These are phyloP conservation scores for Cryptococcus sp. DNA, from an alignment of 1,284 basidiomycete species.

Conservation along the genomic window DNA sequence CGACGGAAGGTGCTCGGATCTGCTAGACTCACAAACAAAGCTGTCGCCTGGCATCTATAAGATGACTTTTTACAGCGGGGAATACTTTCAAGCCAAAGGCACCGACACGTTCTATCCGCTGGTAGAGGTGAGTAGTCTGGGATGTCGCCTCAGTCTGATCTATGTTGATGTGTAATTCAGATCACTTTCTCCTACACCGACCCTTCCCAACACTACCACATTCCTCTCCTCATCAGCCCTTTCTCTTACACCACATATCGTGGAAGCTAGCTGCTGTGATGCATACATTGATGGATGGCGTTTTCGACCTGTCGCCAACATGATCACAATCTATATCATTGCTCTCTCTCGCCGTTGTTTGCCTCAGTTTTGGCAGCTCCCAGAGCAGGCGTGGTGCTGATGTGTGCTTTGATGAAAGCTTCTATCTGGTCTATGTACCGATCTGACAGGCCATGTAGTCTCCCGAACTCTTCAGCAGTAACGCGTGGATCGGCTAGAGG, in stretches of 20 bases:
- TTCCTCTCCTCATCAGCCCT: slow-evolving; percentile 86
- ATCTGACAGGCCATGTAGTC: slow-evolving; percentile 26
- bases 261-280: slow-evolving; percentile 62
- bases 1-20: slow-evolving; percentile 76
- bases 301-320: neutral
- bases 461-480: slow-evolving; percentile 29
- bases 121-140: slow-evolving; percentile 34
- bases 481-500: slow-evolving; percentile 27
- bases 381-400: neutral
- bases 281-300: neutral
- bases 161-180: slow-evolving; percentile 52
- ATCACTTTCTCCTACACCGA: slow-evolving; percentile 71
- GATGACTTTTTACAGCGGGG: slow-evolving; percentile 77
- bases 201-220: slow-evolving; percentile 80
- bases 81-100: slow-evolving; percentile 69
- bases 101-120: slow-evolving; percentile 80
- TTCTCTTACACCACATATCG: slow-evolving; percentile 91
- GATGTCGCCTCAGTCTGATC: neutral
- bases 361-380: neutral
- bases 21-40: slow-evolving; percentile 60
- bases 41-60: slow-evolving; percentile 69
- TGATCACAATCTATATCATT: neutral
- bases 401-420: slow-evolving; percentile 30
- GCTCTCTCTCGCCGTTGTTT: neutral
- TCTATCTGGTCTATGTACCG: slow-evolving; percentile 38